These are phyloP conservation scores for Tolypocladium tropicale DNA, from an alignment of 2,329 filamentous ascomycete species.

Conservation along the genomic window DNA sequence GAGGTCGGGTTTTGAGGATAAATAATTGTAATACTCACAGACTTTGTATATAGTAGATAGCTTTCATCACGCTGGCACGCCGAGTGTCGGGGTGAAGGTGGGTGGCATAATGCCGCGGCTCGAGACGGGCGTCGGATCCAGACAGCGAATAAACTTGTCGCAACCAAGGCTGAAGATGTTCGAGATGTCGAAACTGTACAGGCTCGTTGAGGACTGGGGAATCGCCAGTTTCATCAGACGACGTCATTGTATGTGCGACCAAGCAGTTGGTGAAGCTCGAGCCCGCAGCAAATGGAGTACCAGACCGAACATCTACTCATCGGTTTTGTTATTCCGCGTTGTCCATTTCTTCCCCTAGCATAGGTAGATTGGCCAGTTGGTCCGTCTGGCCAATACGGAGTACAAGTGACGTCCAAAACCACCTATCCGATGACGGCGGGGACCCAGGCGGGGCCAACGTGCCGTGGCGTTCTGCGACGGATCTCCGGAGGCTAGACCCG, in stretches of 20 bases:
- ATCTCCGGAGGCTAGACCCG: background rate
- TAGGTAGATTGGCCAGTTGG: too few species aligned
- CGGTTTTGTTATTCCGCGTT: too few species aligned
- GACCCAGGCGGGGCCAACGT: too few species aligned
- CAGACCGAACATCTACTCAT: too few species aligned
- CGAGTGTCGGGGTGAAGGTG: background rate
- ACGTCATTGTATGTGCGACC: too few species aligned
- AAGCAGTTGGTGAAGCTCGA: too few species aligned
- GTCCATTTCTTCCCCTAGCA: too few species aligned
- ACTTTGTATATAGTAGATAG: conserved; percentile 2
- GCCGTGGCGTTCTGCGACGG: background rate
- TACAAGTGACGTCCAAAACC: background rate
- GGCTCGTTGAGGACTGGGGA: too few species aligned
- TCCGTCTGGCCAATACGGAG: too few species aligned
- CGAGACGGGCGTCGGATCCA: background rate
- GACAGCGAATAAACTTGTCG: background rate
- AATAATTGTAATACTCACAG: conserved; percentile 4
- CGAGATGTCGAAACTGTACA: too few species aligned
- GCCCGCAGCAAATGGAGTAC: too few species aligned
- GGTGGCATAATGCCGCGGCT: background rate
- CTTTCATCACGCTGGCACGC: background rate
- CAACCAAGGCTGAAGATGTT: background rate
- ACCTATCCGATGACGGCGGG: background rate
- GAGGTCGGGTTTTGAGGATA: background rate
- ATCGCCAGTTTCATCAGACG: too few species aligned